A percentile compares a stretch with the other conserved stretches of the same genome.
Conservation (phyloP, 139 green algal genomes). For the Trebouxia sp. region DNA sequence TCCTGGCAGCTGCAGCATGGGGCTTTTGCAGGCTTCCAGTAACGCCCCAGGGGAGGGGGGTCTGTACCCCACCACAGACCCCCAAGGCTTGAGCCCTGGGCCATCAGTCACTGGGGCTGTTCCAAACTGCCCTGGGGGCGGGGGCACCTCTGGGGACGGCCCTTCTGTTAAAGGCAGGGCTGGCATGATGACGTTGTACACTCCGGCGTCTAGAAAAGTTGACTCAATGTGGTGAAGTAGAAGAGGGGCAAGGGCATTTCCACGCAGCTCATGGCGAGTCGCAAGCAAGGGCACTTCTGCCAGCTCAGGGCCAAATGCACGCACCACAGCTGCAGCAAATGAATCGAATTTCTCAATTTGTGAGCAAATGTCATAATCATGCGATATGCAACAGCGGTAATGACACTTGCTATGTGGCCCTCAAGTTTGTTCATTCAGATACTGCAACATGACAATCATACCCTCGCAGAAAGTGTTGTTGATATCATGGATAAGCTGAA, state of each 20-base stretch:
- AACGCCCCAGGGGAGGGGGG: not conserved
- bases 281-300: slow-evolving; percentile 54
- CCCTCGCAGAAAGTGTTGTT: too few relatives aligned
- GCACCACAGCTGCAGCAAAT: slow-evolving; percentile 9
- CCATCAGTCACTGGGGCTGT: not conserved
- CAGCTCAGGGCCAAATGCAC: slow-evolving; percentile 29
- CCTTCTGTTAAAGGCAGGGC: slow-evolving; percentile 14
- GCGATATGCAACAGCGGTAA: too few relatives aligned
- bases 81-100: slow-evolving; percentile 7
- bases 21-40: not conserved
- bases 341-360: too few relatives aligned
- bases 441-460: too few relatives aligned
- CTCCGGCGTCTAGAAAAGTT: slow-evolving; percentile 26
- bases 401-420: too few relatives aligned
- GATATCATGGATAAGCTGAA: too few relatives aligned
- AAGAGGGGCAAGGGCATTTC: slow-evolving; percentile 35
- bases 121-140: not conserved
- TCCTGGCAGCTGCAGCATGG: slow-evolving; percentile 25
- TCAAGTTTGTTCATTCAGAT: too few relatives aligned
- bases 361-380: too few relatives aligned
- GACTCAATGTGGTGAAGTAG: slow-evolving; percentile 47
- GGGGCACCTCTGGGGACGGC: not conserved
- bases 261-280: slow-evolving; percentile 46
- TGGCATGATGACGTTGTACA: slow-evolving; percentile 25
- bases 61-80: not conserved